Percentiles rank a stretch among this genome's conserved stretches.
These are phyloP conservation scores for Taphrina communis DNA, from an alignment of 1,139 yeast genomes.

Conservation along the genomic window DNA sequence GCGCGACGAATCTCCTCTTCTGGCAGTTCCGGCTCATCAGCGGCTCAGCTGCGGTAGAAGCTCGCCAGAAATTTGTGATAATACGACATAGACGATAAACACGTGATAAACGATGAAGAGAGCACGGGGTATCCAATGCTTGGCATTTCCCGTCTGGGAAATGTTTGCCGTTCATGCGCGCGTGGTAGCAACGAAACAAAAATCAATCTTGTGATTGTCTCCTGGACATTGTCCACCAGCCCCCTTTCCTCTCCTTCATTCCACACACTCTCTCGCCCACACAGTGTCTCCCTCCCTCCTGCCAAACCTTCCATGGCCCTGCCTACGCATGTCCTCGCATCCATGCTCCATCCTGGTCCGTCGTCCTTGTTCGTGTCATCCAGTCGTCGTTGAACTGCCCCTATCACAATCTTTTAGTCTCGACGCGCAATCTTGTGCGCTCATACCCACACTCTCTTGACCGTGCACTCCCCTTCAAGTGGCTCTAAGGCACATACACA, in stretches of 20 bases:
- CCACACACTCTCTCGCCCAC: neutral
- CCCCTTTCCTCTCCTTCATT: neutral
- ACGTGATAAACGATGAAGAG: too few species aligned
- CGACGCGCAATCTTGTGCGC: neutral
- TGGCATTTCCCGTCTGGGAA: too few species aligned
- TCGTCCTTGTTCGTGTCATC: neutral
- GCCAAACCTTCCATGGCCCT: neutral
- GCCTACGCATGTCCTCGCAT: neutral
- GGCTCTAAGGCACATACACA: neutral
- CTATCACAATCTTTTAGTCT: neutral
- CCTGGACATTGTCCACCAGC: neutral
- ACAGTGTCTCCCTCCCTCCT: too few species aligned
- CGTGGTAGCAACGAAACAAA: too few species aligned
- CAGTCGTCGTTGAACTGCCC: too few species aligned
- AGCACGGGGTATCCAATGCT: too few species aligned
- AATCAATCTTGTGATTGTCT: neutral
- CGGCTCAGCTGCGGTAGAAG: too few species aligned
- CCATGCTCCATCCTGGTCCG: neutral
- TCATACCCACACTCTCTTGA: conserved; percentile 7
- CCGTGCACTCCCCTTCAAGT: neutral
- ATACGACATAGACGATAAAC: too few species aligned
- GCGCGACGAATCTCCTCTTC: too few species aligned
- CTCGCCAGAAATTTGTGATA: too few species aligned
- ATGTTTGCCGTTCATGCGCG: too few species aligned
- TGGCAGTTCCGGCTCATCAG: too few species aligned